Evolutionary conservation across 2,329 filamentous ascomycete species (phyloP), one percentile per base, ranked within the genome.

Genomic region (Chaetomium strumarium): DNA sequence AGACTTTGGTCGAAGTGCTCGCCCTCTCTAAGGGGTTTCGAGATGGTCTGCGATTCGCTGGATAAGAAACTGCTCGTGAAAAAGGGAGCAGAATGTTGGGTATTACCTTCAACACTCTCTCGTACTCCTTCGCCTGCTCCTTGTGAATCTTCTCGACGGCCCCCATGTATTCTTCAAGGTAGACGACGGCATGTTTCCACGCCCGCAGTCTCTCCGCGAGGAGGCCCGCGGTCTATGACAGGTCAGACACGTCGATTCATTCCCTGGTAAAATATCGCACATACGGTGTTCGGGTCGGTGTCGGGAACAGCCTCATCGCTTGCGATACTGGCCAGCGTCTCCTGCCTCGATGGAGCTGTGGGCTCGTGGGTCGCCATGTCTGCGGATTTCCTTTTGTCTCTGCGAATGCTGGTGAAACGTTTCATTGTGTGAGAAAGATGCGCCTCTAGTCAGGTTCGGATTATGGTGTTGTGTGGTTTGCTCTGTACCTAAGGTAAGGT

Each of bases 151-250:
- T 96, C 70, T 96, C 90, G 3, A 90, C 88, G 7, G 87, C 84
- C 30, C 75, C 75, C 64, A 97, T 78, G 68, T 96, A 99, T 47
- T 95, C 90, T 71, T 97, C 90, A 44, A 99, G 78, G 66, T 96
- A 92, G 52, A 78, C 88, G 57, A 90, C 88, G 56, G 91, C 89
- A 69, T 97, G 92, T 70, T 96, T 97, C 90, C 90, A 99, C 43
- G 93, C 93, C 64, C 88, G 86, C 56, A 99, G 78, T 59, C 93
- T 84, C 75, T 97, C 90, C 51, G 85, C 78, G 58, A 99, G 85
- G 46, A 97, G 79, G 38, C 80, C 84, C n/a, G 85, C 83, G 19
- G 86, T 88, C 85, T 89, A 59, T 56, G 42, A 30, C 48, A 45
- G 30, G 53, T 51, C 36, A 40, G 47, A 34, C 24, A 36, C 24